These are phyloP conservation scores for Magnaporthiopsis poae DNA, from an alignment of 2,329 filamentous ascomycete genomes.

Conservation along the genomic window DNA sequence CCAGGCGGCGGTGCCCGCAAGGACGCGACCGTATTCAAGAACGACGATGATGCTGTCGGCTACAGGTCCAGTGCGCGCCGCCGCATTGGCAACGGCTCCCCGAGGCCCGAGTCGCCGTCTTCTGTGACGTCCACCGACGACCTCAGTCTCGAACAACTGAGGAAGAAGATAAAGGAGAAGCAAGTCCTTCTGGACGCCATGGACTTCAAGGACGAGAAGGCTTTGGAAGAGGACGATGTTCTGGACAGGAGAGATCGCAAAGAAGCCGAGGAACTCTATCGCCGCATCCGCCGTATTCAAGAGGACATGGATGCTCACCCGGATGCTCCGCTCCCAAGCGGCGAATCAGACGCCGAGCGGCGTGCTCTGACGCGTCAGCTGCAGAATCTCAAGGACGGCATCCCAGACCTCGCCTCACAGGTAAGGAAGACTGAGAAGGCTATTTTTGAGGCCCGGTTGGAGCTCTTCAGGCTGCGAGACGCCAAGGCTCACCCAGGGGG, in stretches of 20 bases:
- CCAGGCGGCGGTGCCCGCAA: conserved; percentile 56
- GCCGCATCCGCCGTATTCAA: conserved; percentile 80
- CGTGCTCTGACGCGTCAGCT: conserved; percentile 80
- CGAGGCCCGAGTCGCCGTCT: conserved; percentile 67
- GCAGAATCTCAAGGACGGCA: conserved; percentile 75
- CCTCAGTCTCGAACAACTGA: conserved; percentile 72
- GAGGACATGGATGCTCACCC: conserved; percentile 91
- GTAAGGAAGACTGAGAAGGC: conserved; percentile 83
- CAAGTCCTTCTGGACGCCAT: conserved; percentile 90
- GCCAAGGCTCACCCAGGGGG: conserved; percentile 82
- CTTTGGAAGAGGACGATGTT: conserved; percentile 80
- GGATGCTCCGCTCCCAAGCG: conserved; percentile 57
- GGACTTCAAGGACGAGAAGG: conserved; percentile 88
- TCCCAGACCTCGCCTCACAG: conserved; percentile 85
- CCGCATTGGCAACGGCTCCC: conserved; percentile 63
- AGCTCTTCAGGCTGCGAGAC: conserved; percentile 87
- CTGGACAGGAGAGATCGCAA: conserved; percentile 82
- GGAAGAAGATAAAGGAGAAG: conserved; percentile 87
- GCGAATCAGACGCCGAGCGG: conserved; percentile 80
- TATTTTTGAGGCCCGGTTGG: conserved; percentile 82
- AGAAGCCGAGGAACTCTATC: conserved; percentile 88
- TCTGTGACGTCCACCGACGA: conserved; percentile 69
- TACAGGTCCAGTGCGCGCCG: conserved; percentile 91
- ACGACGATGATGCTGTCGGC: conserved; percentile 84
- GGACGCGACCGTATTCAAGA: conserved; percentile 92